A percentile compares a stretch with the other conserved stretches of the same genome.
Conservation (phyloP, 441 rosid genomes). For the Omphalea diandra region DNA sequence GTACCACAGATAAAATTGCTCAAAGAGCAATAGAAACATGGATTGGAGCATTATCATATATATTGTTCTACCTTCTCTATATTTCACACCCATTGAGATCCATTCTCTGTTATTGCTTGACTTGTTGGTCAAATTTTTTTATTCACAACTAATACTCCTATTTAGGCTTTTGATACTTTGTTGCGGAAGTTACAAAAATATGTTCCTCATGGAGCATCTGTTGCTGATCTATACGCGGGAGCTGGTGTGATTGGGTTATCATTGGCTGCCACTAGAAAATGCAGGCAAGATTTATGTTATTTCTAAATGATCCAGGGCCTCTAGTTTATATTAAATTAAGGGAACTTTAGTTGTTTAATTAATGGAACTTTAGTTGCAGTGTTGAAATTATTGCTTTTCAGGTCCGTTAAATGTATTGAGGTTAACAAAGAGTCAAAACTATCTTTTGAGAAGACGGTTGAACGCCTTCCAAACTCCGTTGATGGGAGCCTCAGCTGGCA, state of each 20-base stretch:
- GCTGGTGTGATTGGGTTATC: slow-evolving; percentile 95
- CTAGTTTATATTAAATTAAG: too few species aligned
- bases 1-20: background rate
- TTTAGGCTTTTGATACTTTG: slow-evolving; percentile 85
- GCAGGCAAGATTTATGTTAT: slow-evolving; percentile 58
- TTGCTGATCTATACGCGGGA: slow-evolving; percentile 94
- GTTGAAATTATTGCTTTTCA: slow-evolving; percentile 30
- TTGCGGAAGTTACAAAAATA: slow-evolving; percentile 81
- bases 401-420: slow-evolving; percentile 90
- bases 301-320: background rate
- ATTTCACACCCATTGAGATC: background rate
- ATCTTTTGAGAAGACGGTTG: slow-evolving; percentile 82
- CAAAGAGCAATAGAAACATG: slow-evolving; percentile 5
- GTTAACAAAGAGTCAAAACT: slow-evolving; percentile 86
- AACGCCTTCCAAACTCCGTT: slow-evolving; percentile 66
- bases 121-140: slow-evolving; percentile 15
- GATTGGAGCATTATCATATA: too few species aligned
- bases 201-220: slow-evolving; percentile 88
- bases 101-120: too few species aligned
- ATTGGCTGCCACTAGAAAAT: slow-evolving; percentile 76
- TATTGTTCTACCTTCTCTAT: background rate
- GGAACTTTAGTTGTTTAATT: too few species aligned
- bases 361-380: slow-evolving; percentile 12
- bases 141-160: slow-evolving; percentile 21
- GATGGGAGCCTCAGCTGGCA: slow-evolving; percentile 90